Evolutionary conservation across 1,284 basidiomycete genomes (phyloP).

Genomic region (Fomitopsis palustris): DNA sequence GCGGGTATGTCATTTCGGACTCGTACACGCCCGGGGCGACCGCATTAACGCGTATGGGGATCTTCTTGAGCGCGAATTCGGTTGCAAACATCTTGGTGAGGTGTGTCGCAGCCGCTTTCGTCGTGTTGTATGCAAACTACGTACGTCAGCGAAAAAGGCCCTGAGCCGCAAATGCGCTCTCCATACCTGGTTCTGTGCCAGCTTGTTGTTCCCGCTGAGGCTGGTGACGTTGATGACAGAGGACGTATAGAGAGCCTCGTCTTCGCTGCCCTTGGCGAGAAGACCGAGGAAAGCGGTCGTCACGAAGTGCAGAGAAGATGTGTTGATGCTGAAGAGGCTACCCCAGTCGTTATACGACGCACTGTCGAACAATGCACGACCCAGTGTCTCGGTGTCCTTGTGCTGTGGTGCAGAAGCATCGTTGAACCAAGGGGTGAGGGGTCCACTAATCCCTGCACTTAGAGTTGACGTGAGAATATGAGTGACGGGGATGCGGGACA

Average conservation of each 20-base stretch:
- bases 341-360: constrained; percentile 64
- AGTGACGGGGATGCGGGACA: constrained; percentile 35
- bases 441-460: constrained; percentile 73
- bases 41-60: constrained; percentile 67
- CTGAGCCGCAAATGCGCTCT: background rate
- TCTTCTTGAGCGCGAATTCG: constrained; percentile 64
- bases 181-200: constrained; percentile 68
- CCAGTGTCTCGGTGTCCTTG: constrained; percentile 57
- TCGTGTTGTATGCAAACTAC: constrained; percentile 76
- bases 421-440: constrained; percentile 54
- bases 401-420: constrained; percentile 52
- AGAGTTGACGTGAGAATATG: background rate
- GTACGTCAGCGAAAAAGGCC: background rate
- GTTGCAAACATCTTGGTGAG: constrained; percentile 73
- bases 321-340: constrained; percentile 59
- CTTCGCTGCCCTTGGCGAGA: constrained; percentile 64
- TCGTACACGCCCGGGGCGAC: constrained; percentile 74
- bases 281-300: constrained; percentile 75
- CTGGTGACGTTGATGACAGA: constrained; percentile 75
- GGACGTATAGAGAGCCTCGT: constrained; percentile 52
- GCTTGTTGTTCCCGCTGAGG: constrained; percentile 65
- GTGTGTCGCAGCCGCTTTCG: constrained; percentile 74
- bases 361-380: constrained; percentile 62
- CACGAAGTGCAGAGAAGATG: constrained; percentile 70
- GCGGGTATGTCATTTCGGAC: constrained; percentile 69